Percentiles rank a stretch among this genome's conserved stretches.
These are phyloP conservation scores for Corymbia maculata DNA, from an alignment of 345 rosid genomes.

Conservation along the genomic window DNA sequence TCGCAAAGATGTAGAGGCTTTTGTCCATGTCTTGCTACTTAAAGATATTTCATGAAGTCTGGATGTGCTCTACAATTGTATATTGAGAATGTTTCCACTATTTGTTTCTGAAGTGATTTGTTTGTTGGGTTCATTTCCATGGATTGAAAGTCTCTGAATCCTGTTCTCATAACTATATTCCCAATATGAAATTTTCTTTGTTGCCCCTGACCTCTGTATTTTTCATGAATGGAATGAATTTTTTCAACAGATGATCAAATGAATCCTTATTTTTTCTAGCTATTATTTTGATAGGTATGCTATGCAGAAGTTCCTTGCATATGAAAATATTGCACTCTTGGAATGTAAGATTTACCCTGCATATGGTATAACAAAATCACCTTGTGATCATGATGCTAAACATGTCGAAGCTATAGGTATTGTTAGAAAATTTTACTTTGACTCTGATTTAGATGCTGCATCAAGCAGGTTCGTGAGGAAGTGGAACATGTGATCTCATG, in stretches of 20 bases:
- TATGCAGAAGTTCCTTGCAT: neutral
- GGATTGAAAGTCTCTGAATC: neutral
- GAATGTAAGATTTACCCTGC: neutral
- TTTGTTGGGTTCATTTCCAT: neutral
- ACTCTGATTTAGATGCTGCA: neutral
- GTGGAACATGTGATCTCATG: neutral
- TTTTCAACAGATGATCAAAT: neutral
- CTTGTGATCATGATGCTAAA: neutral
- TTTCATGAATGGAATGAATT: neutral
- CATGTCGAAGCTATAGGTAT: neutral
- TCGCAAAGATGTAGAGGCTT: neutral
- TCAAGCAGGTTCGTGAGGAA: slow-evolving; percentile 1
- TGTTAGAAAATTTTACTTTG: neutral
- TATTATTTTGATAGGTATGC: neutral
- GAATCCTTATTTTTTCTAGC: neutral
- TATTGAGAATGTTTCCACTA: neutral
- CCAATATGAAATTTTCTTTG: no score
- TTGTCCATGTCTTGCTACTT: neutral
- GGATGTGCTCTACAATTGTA: neutral
- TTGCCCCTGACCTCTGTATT: neutral
- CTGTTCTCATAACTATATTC: neutral
- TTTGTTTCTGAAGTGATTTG: neutral
- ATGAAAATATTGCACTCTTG: neutral
- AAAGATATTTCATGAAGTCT: neutral
- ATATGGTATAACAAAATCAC: neutral